Percentiles rank a stretch among this genome's conserved stretches.
phyloP scores from a whole-genome alignment of 805 yeast species.

The Teunomyces kruisii region DNA sequence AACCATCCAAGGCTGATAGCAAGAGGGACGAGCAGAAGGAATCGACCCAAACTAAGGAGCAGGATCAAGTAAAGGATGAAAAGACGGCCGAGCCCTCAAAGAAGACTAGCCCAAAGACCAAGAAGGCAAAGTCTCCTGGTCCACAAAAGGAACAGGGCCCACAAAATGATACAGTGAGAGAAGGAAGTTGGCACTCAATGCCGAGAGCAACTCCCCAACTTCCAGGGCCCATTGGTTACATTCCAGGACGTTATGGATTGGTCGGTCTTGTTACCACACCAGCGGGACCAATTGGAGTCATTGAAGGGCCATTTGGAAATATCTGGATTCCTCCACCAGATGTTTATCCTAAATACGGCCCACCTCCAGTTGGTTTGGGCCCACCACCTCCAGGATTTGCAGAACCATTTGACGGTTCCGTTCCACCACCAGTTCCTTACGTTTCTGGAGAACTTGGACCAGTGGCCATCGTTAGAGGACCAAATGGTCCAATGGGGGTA shows the following conservation, averaged over 20 bases:
- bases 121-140: too few species aligned
- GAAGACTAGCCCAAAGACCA: too few species aligned
- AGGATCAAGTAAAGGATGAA: not conserved
- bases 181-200: too few species aligned
- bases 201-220: too few species aligned
- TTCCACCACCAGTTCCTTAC: not conserved
- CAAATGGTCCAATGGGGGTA: not conserved
- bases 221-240: not conserved
- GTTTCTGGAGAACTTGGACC: not conserved
- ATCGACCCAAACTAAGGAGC: not conserved
- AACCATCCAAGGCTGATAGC: not conserved
- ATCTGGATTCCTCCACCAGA: not conserved
- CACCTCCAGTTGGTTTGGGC: not conserved
- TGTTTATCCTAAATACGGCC: not conserved
- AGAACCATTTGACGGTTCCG: too few species aligned
- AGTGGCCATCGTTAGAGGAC: not conserved
- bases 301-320: not conserved
- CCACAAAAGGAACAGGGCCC: too few species aligned
- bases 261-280: not conserved
- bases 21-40: not conserved
- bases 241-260: not conserved
- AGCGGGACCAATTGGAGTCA: not conserved
- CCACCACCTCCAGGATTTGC: not conserved
- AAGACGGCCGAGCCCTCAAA: too few species aligned
- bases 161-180: too few species aligned